Base-by-base conservation (phyloP, 2,329 filamentous ascomycete species). In the Alternaria ethzedia region DNA sequence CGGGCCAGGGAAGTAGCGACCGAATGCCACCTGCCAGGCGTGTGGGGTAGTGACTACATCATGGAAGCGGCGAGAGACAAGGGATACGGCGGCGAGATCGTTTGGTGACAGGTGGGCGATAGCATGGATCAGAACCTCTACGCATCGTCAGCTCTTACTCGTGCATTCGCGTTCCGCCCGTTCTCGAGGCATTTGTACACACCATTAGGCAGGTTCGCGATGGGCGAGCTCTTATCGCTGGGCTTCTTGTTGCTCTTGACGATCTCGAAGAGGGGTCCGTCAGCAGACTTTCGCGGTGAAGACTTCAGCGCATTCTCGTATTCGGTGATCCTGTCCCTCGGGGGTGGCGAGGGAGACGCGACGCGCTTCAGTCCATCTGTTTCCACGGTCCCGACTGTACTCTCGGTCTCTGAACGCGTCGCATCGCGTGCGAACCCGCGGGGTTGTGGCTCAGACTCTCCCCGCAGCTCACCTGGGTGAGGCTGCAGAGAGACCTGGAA, bases 21-120 rank as follows among this genome's bases (percentile, higher is more conserved):
- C 87, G 76, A 98, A 98, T 6, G 94, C 95, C 77, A 94, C 92
- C 67, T 93, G 89, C 95, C 95, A 98, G 8, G 94, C 94, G 81
- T 97, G 93, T 15, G 94, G 93, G 2, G 92, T 95, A 5, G 93
- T 97, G 59, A 98, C 91, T 44, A 98, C 85, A 56, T 87, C 86
- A 79, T 97, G 92, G 77, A 98, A 96, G 58, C 92, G 91, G 74
- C 90, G 92, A 32, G 93, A 97, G 28, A 98, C 93, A 54, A 97
- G 86, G 17, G 94, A 91, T 11, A 97, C 90, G 10, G 91, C 88
- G 17, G 91, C 89, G 71, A 98, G 88, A 23, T 95, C 94, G 66
- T 92, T 88, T 10, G 94, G 93, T 55, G 94, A 91, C 56, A 99
- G 85, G 82, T 98, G 92, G 43, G 96, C 97, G 61, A 98, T 83